Base-by-base conservation (phyloP, 2,329 filamentous ascomycete genomes). In the Verticillium nonalfalfae region DNA sequence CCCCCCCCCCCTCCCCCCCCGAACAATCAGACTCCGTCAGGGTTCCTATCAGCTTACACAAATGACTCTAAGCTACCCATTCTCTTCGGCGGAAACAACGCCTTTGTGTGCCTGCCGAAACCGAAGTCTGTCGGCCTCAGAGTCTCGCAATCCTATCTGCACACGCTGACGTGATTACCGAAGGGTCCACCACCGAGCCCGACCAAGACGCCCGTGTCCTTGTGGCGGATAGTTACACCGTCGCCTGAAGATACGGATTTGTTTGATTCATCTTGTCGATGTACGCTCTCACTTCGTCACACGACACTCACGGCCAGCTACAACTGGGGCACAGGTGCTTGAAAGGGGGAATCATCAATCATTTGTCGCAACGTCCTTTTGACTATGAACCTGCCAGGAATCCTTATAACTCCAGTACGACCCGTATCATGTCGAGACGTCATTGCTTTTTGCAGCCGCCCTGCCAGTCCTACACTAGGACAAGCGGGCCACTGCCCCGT, bases 311-410 rank as follows among this genome's bases (percentile, higher is more conserved):
- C 21, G 18, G 18, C 7, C 6, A 52, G 15, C n/a, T 18, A 52
- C 9, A 3, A 21, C 45, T 26, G 45, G 45, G 18, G 13, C 45
- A 52, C 45, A 18, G 21, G 18, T 11, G 45, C 45, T 52, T 52
- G 45, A 52, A 56, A 56, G 33, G 54, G 54, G 54, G 54, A 56
- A 56, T 56, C 54, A 56, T 56, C 33, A 33, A 31, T 33, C 54
- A 33, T 34, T 36, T 33, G 26, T 56, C 33, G 33, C 54, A 35
- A 56, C 54, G 33, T 56, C 54, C 54, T 56, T 56, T 56, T 56
- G 54, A 56, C 54, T 56, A 56, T 56, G 54, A 56, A 56, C 54
- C 54, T 56, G 54, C 54, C 54, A 21, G 45, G 54, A 56, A 56
- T 56, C 54, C 54, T 34, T 35, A 34, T 56, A 56, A 56, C 54